Base-by-base conservation (phyloP, 139 green algal genomes). In the Chlorella sorokiniana region DNA sequence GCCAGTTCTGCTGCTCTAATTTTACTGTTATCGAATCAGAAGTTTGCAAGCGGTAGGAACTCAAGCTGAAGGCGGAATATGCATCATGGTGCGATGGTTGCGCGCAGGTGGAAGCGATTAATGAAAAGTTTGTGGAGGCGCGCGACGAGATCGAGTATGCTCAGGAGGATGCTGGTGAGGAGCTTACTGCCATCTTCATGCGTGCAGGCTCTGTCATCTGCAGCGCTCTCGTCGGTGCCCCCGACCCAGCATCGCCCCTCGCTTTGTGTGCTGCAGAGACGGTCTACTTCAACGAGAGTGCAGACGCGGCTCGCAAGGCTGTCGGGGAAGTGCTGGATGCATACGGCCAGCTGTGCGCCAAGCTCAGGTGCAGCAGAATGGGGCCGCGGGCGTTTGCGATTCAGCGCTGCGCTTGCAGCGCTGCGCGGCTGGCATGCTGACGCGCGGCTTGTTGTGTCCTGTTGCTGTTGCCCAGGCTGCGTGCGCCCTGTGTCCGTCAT, bases 71-170 rank as follows among this genome's bases (percentile, higher is more conserved):
- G 37, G 61, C 1, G 18, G n/a, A 10, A 20, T 18, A 40, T 40
- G n/a, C 61, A 68, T 65, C n/a, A n/a, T n/a, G n/a, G n/a, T n/a
- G n/a, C 48, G 11, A 11, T 59, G 11, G 48, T 59, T 11, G 14
- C 48, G 11, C 16, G 54, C 87, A 93, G 85, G 52, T 93, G 33
- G 90, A 92, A 20, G 74, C 77, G 0, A 71, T 93, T 23, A 92
- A 93, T 31, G 83, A 89, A 0, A 45, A 77, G 40, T 92, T 92
- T 85, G 78, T 81, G 8, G 85, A 89, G 35, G 86, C 84, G 2
- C 64, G 90, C 2, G 86, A 92, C n/a, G 88, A 92, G 76, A 90
- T 93, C 25, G 84, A 89, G 33, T 85, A 85, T 37, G 86, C 86
- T 11, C 37, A 81, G 22, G 90, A 93, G 54, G 90, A 92, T 37